Evolutionary conservation across 1,284 basidiomycete species (phyloP).

Genomic region (Ganoderma boninense): DNA sequence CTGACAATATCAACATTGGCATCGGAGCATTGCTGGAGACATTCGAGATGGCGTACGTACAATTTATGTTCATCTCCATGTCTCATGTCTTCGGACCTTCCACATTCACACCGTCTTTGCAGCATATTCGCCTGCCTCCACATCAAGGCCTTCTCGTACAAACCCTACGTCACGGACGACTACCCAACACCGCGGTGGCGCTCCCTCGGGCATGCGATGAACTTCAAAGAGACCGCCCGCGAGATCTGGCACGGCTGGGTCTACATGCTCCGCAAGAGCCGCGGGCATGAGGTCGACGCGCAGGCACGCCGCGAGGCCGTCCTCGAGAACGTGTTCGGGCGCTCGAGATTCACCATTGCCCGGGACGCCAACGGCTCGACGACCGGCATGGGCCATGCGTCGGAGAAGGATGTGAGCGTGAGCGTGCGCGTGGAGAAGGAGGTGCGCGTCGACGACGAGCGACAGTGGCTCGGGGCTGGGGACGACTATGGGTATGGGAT

Average conservation of each 20-base stretch:
- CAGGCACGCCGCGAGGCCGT: constrained; percentile 56
- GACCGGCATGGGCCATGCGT: constrained; percentile 9
- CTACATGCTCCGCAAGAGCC: constrained; percentile 60
- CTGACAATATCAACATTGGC: constrained; percentile 78
- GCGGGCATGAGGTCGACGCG: constrained; percentile 59
- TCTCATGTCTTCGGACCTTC: background rate
- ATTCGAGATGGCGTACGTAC: constrained; percentile 77
- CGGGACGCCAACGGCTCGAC: constrained; percentile 20
- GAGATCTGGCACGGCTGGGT: constrained; percentile 64
- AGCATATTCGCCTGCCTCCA: constrained; percentile 77
- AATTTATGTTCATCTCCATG: too few species aligned
- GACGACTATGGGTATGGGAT: constrained; percentile 53
- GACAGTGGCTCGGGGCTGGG: constrained; percentile 61
- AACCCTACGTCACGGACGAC: constrained; percentile 57
- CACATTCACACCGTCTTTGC: constrained; percentile 6
- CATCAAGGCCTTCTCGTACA: constrained; percentile 79
- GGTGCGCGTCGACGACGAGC: constrained; percentile 51
- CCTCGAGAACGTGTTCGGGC: constrained; percentile 60
- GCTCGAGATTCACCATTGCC: constrained; percentile 35
- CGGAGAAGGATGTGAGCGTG: constrained; percentile 31
- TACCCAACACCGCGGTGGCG: constrained; percentile 57
- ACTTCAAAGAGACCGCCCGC: constrained; percentile 71
- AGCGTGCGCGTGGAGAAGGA: constrained; percentile 45
- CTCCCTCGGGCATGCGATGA: constrained; percentile 69
- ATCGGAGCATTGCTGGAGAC: constrained; percentile 75